Evolutionary conservation across 345 rosid species (phyloP).

Genomic region (Corchorus capsularis): DNA sequence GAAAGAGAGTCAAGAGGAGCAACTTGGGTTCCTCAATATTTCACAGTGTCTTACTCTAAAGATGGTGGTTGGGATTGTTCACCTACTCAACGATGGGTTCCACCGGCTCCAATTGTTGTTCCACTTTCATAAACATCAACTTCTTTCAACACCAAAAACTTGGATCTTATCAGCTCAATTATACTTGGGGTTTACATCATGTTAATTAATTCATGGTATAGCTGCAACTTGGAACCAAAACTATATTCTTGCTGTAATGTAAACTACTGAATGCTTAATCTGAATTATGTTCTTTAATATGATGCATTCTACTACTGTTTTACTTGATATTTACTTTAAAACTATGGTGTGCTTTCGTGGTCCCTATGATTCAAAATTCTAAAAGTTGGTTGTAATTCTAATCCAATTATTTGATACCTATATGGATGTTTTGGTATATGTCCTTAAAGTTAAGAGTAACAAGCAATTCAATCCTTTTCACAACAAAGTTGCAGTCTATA

Average conservation of each 20-base stretch:
- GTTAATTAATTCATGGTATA: neutral
- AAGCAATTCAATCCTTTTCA: no score
- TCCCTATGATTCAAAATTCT: no score
- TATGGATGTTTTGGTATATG: no score
- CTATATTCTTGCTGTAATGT: neutral
- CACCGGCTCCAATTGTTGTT: constrained; percentile 64
- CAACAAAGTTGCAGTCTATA: no score
- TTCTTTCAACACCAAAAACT: no score
- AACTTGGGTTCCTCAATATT: constrained; percentile 72
- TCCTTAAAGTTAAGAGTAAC: no score
- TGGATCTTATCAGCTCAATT: neutral
- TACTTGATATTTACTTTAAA: no score
- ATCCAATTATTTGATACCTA: no score
- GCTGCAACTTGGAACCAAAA: neutral
- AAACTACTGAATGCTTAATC: neutral
- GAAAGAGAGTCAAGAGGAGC: constrained; percentile 48
- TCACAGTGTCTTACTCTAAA: constrained; percentile 39
- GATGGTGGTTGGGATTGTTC: constrained; percentile 64
- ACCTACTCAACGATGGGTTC: constrained; percentile 51
- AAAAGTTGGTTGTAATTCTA: no score
- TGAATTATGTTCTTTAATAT: no score
- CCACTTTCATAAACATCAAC: constrained; percentile 24
- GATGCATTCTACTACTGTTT: no score
- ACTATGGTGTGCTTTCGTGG: no score
- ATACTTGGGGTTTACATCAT: neutral